Evolutionary conservation across 2,329 filamentous ascomycete species (phyloP), one percentile per base, ranked within the genome.

Genomic region (Cadophora sp.): DNA sequence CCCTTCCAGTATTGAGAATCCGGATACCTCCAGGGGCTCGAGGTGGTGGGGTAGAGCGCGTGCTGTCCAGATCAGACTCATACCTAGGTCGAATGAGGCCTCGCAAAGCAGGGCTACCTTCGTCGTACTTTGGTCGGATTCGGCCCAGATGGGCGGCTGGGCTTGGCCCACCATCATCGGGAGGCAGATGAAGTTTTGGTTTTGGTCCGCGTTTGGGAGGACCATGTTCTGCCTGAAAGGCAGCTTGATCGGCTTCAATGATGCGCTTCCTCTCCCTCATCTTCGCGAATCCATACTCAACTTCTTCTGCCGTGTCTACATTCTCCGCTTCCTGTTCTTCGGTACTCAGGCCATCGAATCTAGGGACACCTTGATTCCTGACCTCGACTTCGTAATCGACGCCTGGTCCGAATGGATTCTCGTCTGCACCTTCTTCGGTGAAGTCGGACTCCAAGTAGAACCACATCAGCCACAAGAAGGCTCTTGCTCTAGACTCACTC

Each of bases 391-490:
- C 85, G 69, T 91, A 91, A 74, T 90, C 88, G 2, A 91, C 86
- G 14, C 88, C 89, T 13, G 83, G 78, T 0, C 96, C 96, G 74
- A 97, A 99, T 0, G 96, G 96, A 75, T 99, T 99, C 73, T 92
- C 90, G 58, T 93, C 85, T 53, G 93, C 95, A 65, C 92, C 93
- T 74, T 97, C 92, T 73, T 91, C 89, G 0, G 92, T 92, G 73
- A 97, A 98, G 77, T 97, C 93, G 33, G 94, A 97, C 78, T 99
- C 96, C 20, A 99, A 85, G 76, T 99, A 98, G 83, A 96, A 97
- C 96, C 96, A 99, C 89, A 99, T 96, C 70, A 99, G 83, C 96
- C 96, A 99, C 22, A 99, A 81, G 73, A 99, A 99, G 0, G 95
- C 95, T 53, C 83, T 89, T 0, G 96, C 94, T 70, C 96, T 88